phyloP scores from a whole-genome alignment of 257 asterid species.

The Ehretia macrophylla region DNA sequence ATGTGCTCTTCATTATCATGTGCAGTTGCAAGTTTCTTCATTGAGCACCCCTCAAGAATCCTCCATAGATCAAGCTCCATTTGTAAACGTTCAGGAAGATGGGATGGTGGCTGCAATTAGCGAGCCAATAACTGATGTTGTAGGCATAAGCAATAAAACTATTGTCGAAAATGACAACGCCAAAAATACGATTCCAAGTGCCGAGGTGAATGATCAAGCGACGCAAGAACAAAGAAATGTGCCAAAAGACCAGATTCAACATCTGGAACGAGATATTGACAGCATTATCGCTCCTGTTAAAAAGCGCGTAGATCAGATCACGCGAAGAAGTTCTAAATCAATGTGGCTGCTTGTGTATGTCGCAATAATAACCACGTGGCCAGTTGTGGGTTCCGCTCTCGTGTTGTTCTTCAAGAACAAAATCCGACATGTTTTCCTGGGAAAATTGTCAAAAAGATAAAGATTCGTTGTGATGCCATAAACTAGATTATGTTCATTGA shows the following conservation, averaged over 20 bases:
- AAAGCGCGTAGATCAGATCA: conserved; percentile 48
- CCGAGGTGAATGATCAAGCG: conserved; percentile 10
- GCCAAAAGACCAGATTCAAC: conserved; percentile 11
- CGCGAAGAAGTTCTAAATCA: conserved; percentile 39
- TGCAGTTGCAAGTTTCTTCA: conserved; percentile 39
- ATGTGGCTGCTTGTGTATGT: conserved; percentile 71
- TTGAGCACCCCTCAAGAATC: conserved; percentile 35
- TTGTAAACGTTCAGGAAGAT: conserved; percentile 40
- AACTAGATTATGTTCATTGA: neutral
- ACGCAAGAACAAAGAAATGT: conserved; percentile 11
- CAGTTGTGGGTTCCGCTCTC: conserved; percentile 57
- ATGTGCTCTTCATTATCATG: conserved; percentile 6
- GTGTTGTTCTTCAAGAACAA: conserved; percentile 43
- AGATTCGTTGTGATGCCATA: neutral
- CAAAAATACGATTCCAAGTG: conserved; percentile 15
- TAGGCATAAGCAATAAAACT: conserved; percentile 13
- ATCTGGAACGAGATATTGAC: conserved; percentile 18
- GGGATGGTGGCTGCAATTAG: conserved; percentile 50
- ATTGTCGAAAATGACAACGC: conserved; percentile 14
- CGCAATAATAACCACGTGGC: conserved; percentile 73
- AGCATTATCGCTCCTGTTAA: conserved; percentile 36
- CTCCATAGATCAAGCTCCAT: conserved; percentile 65
- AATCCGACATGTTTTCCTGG: conserved; percentile 26
- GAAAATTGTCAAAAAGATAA: conserved; percentile 17
- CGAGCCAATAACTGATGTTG: conserved; percentile 25